Percentiles rank a stretch among this genome's conserved stretches.
Evolutionary conservation across 129 eudicot genomes (phyloP).

Genomic region (Dittrichia graveolens): DNA sequence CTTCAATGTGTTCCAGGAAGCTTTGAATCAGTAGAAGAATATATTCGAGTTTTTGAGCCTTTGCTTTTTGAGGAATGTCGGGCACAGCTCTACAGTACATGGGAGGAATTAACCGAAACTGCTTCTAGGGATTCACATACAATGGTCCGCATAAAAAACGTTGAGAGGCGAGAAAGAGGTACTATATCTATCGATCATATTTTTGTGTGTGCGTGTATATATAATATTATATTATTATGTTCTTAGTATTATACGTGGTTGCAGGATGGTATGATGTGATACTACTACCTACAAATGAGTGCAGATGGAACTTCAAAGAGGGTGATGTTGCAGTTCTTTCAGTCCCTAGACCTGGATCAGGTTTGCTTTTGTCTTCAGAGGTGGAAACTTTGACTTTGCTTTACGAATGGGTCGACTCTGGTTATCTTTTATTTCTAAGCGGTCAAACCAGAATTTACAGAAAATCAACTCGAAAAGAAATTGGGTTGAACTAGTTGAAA

Average conservation of each 20-base stretch:
- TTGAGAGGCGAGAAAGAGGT: constrained; percentile 98
- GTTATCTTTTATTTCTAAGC: neutral
- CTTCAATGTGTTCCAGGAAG: constrained; percentile 89
- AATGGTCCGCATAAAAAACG: constrained; percentile 64
- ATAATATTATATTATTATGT: neutral
- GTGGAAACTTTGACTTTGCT: neutral
- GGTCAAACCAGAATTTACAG: neutral
- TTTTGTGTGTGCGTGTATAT: neutral
- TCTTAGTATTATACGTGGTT: neutral
- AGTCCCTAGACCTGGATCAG: constrained; percentile 79
- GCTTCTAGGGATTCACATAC: constrained; percentile 57
- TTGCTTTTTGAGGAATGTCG: constrained; percentile 97
- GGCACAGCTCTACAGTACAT: constrained; percentile 94
- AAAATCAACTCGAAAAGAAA: neutral
- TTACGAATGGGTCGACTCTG: neutral
- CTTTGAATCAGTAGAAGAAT: constrained; percentile 95
- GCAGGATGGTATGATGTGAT: constrained; percentile 94
- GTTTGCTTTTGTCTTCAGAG: constrained; percentile 34
- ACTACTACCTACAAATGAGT: constrained; percentile 64
- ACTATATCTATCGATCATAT: neutral
- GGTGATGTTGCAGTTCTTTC: constrained; percentile 99
- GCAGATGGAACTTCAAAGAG: constrained; percentile 89
- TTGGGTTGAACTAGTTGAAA: neutral
- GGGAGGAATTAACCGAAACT: constrained; percentile 85
- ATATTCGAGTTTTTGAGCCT: constrained; percentile 87